A percentile compares a stretch with the other conserved stretches of the same genome.
These are phyloP conservation scores for Suhomyces maxii DNA, from an alignment of 1,139 yeast genomes.

Conservation along the genomic window DNA sequence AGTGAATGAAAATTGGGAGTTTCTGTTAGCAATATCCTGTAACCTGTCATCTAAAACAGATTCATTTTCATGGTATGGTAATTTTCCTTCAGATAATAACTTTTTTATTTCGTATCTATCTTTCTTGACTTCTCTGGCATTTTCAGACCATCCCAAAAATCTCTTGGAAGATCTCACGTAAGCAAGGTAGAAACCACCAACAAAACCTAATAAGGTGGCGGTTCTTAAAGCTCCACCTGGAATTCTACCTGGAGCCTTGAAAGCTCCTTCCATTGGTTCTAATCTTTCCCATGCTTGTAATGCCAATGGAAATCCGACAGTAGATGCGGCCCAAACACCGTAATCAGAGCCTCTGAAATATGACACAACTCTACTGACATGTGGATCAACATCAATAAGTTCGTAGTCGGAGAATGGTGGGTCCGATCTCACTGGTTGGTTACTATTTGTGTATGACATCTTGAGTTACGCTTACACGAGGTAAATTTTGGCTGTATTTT, in stretches of 20 bases:
- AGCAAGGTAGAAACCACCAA: slow-evolving; percentile 72
- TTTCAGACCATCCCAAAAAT: slow-evolving; percentile 79
- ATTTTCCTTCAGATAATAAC: slow-evolving; percentile 63
- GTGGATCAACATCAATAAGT: slow-evolving; percentile 78
- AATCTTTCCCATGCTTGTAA: slow-evolving; percentile 61
- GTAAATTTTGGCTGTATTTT: slow-evolving; percentile 14
- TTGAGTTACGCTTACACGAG: slow-evolving; percentile 11
- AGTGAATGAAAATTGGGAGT: slow-evolving; percentile 72
- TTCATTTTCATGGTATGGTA: slow-evolving; percentile 64
- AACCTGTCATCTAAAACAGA: slow-evolving; percentile 65
- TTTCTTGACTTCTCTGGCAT: slow-evolving; percentile 65
- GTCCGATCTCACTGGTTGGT: slow-evolving; percentile 46
- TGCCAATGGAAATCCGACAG: slow-evolving; percentile 62
- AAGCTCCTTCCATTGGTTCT: slow-evolving; percentile 63
- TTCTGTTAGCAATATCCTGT: slow-evolving; percentile 76
- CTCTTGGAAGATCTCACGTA: slow-evolving; percentile 67
- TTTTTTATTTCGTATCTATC: slow-evolving; percentile 76
- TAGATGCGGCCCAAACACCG: slow-evolving; percentile 63
- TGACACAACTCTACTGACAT: slow-evolving; percentile 67
- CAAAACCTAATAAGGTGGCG: slow-evolving; percentile 59
- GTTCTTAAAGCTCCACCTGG: slow-evolving; percentile 61
- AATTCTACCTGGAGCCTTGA: slow-evolving; percentile 52
- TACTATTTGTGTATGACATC: slow-evolving; percentile 45
- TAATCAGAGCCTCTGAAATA: slow-evolving; percentile 74
- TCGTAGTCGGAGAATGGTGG: slow-evolving; percentile 49